phyloP scores from a whole-genome alignment of 2,329 filamentous ascomycete species.

The Drechslerella dactyloides region DNA sequence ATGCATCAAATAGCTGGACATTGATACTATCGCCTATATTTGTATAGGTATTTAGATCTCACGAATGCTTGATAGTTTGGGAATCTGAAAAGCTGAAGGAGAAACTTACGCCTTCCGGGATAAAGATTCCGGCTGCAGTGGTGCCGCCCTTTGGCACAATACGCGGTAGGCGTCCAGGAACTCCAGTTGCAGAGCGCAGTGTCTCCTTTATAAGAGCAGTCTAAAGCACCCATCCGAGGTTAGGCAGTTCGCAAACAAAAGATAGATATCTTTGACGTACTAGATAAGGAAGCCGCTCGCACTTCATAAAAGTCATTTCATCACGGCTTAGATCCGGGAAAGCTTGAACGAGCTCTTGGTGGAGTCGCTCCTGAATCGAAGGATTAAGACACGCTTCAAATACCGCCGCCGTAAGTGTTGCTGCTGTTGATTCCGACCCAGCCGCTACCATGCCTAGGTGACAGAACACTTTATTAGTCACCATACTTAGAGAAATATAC shows the following conservation, averaged over 20 bases:
- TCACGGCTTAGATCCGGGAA: slow-evolving; percentile 4
- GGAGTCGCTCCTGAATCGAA: slow-evolving; percentile 12
- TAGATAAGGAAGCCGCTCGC: slow-evolving; percentile 23
- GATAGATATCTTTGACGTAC: slow-evolving; percentile 5
- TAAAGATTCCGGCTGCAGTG: background rate
- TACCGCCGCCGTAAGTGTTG: slow-evolving; percentile 5
- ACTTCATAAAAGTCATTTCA: slow-evolving; percentile 12
- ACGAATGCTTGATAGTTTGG: background rate
- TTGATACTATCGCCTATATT: slow-evolving; percentile 16
- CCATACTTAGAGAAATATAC: background rate
- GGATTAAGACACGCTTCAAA: slow-evolving; percentile 12
- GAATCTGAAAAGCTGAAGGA: background rate
- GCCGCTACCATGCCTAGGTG: slow-evolving; percentile 3
- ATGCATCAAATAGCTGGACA: slow-evolving; percentile 29
- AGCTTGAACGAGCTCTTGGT: slow-evolving; percentile 17
- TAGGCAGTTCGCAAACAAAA: background rate
- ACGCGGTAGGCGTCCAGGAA: background rate
- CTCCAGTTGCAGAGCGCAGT: background rate
- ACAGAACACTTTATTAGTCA: background rate
- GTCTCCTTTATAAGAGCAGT: background rate
- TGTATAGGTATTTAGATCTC: background rate
- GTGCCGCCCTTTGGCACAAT: slow-evolving; percentile 6
- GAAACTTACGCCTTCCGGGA: slow-evolving; percentile 6
- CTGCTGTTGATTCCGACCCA: slow-evolving; percentile 9
- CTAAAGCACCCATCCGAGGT: background rate